Evolutionary conservation across 805 yeast genomes (phyloP).

Genomic region (Saccharomycopsis microspora): DNA sequence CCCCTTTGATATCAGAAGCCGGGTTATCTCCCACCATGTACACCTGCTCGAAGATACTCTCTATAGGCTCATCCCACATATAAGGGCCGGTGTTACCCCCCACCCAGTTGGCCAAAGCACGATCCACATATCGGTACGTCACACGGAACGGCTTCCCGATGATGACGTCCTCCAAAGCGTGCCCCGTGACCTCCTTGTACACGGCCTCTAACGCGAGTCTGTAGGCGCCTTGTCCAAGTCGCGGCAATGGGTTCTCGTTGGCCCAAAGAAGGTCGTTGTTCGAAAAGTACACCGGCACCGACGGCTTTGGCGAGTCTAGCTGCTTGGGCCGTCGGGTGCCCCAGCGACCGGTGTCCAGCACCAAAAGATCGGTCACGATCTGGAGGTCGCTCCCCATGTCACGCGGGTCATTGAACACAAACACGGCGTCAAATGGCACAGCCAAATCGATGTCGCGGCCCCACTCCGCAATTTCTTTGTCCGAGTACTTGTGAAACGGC

Average conservation of each 20-base stretch:
- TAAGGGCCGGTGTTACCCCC: constrained; percentile 32
- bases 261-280: constrained; percentile 86
- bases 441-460: constrained; percentile 23
- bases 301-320: constrained; percentile 26
- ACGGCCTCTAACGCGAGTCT: constrained; percentile 50
- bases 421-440: constrained; percentile 55
- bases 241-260: constrained; percentile 61
- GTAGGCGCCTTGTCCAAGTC: constrained; percentile 90
- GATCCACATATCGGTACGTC: constrained; percentile 78
- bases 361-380: constrained; percentile 58
- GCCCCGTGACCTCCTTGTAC: constrained; percentile 30
- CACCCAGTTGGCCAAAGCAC: constrained; percentile 46
- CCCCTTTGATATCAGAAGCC: constrained; percentile 85
- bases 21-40: constrained; percentile 98
- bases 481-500: constrained; percentile 53
- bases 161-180: constrained; percentile 38
- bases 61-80: constrained; percentile 30
- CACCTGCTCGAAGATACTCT: constrained; percentile 44
- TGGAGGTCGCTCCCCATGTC: constrained; percentile 83
- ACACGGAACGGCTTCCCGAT: constrained; percentile 75
- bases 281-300: constrained; percentile 66
- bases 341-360: constrained; percentile 47
- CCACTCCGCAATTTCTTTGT: constrained; percentile 33
- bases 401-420: constrained; percentile 82
- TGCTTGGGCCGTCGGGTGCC: constrained; percentile 43